These are phyloP conservation scores for Melampsora larici-populina DNA, from an alignment of 1,284 basidiomycete species.

Conservation along the genomic window DNA sequence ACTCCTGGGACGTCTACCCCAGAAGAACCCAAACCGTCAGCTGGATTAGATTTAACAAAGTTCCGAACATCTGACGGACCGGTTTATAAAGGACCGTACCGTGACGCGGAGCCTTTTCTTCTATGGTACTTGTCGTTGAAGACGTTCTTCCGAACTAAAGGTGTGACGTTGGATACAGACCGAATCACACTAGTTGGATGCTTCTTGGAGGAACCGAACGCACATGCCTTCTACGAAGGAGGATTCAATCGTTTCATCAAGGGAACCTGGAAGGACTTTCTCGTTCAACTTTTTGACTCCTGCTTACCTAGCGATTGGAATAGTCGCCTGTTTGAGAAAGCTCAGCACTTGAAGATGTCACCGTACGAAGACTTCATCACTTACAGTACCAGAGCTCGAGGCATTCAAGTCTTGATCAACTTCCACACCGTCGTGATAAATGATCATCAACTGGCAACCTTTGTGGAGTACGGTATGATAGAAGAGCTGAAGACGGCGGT, in stretches of 20 bases:
- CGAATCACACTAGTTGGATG: constrained; percentile 1
- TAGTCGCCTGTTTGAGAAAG: neutral
- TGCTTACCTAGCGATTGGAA: neutral
- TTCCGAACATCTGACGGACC: constrained; percentile 8
- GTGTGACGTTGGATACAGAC: neutral
- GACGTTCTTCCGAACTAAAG: constrained; percentile 8
- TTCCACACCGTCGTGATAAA: too few species aligned
- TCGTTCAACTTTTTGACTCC: neutral
- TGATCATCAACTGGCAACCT: too few species aligned
- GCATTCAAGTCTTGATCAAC: too few species aligned
- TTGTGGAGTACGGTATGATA: too few species aligned
- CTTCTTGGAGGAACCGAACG: constrained; percentile 15
- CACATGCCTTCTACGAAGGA: neutral
- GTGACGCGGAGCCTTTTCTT: neutral
- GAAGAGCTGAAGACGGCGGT: too few species aligned
- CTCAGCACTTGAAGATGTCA: neutral
- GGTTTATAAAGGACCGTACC: neutral
- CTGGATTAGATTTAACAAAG: neutral
- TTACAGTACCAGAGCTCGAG: too few species aligned
- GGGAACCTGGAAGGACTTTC: too few species aligned
- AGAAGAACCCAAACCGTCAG: too few species aligned
- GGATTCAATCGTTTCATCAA: neutral
- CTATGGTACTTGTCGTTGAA: constrained; percentile 2
- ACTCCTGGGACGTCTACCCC: too few species aligned
- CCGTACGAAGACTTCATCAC: too few species aligned